Percentiles rank a stretch among this genome's conserved stretches.
These are phyloP conservation scores for Eutypa lata DNA, from an alignment of 2,329 filamentous ascomycete species.

Conservation along the genomic window DNA sequence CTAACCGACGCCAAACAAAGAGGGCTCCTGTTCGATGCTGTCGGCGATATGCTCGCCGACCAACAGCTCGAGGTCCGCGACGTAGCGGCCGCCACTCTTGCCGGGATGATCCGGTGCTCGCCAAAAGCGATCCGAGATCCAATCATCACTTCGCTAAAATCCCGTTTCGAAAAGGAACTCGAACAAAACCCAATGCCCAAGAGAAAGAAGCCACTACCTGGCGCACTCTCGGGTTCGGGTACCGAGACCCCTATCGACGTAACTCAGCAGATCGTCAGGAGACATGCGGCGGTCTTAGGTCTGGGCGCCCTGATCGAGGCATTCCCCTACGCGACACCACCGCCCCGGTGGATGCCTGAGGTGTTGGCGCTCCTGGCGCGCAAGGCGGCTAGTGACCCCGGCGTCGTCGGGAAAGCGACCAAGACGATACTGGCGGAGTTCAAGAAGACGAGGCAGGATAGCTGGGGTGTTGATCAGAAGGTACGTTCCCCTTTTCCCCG, in stretches of 20 bases:
- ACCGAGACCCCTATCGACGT: constrained; percentile 68
- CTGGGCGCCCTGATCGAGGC: constrained; percentile 89
- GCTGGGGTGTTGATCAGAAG: constrained; percentile 97
- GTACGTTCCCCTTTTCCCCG: constrained; percentile 48
- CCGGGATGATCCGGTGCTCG: constrained; percentile 97
- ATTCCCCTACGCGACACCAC: constrained; percentile 92
- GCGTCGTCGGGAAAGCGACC: constrained; percentile 91
- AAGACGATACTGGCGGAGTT: constrained; percentile 94
- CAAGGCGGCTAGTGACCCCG: constrained; percentile 81
- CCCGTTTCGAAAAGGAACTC: constrained; percentile 76
- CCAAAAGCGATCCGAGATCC: constrained; percentile 74
- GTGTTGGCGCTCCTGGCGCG: constrained; percentile 82
- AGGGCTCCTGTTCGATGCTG: constrained; percentile 79
- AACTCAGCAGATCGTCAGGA: constrained; percentile 73
- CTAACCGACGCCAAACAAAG: constrained; percentile 73
- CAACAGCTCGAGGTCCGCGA: constrained; percentile 89
- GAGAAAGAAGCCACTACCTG: constrained; percentile 43
- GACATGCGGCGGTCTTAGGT: constrained; percentile 89
- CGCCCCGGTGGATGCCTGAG: constrained; percentile 90
- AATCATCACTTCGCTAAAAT: constrained; percentile 72
- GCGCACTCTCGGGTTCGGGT: constrained; percentile 29
- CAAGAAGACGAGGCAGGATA: constrained; percentile 99
- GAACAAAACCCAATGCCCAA: constrained; percentile 84
- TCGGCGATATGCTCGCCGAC: constrained; percentile 94
- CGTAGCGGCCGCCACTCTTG: constrained; percentile 86